Evolutionary conservation across 2,329 filamentous ascomycete species (phyloP).

Genomic region (Cladosporium sp.): DNA sequence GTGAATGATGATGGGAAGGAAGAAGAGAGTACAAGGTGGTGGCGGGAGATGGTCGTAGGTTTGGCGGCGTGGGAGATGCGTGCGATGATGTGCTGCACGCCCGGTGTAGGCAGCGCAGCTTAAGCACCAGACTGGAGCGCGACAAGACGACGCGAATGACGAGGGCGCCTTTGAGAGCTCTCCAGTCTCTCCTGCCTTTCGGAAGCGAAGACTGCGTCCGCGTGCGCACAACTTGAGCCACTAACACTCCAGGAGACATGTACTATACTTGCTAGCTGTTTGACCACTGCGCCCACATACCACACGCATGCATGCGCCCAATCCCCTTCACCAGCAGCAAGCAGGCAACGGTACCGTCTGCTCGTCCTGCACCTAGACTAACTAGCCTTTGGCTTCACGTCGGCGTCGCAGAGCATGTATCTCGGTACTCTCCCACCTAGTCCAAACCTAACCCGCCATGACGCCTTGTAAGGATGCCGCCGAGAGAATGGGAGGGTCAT

Average conservation of each 20-base stretch:
- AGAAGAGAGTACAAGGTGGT: not conserved
- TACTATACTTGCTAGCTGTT: not conserved
- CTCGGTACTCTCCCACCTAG: conserved; percentile 2
- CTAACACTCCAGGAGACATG: not conserved
- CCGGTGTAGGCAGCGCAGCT: not conserved
- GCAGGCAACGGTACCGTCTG: not conserved
- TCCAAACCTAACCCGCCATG: not conserved
- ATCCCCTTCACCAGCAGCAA: not conserved
- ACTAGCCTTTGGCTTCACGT: not conserved
- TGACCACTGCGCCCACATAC: not conserved
- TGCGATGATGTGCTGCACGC: conserved; percentile 1
- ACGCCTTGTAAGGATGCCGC: not conserved
- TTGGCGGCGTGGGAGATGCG: not conserved
- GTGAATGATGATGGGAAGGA: conserved; percentile 1
- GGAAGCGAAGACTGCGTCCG: not conserved
- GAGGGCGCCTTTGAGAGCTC: not conserved
- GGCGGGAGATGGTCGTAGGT: conserved; percentile 6
- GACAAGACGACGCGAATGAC: not conserved
- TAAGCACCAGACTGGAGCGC: too few relatives aligned
- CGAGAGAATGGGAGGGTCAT: not conserved
- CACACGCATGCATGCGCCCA: not conserved
- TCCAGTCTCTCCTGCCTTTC: not conserved
- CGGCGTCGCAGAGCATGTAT: not conserved
- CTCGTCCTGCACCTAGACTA: not conserved
- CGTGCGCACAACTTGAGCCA: not conserved